Conservation (phyloP, 1,284 basidiomycete genomes). For the Sanghuangporus weigelae region DNA sequence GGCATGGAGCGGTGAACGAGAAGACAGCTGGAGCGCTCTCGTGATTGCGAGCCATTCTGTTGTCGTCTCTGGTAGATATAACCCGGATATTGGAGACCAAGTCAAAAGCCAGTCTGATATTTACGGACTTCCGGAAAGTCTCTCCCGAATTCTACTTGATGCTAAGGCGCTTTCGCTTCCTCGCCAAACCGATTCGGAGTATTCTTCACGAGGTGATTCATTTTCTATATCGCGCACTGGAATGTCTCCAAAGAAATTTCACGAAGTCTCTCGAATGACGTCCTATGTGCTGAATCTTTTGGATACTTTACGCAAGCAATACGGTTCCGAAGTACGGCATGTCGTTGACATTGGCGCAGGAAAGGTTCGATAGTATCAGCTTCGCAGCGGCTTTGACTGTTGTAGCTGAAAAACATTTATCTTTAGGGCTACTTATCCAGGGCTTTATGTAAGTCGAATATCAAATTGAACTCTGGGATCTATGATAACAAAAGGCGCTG, state of each 20-base stretch:
- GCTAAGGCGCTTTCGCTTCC: constrained; percentile 3
- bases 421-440: constrained; percentile 6
- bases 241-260: constrained; percentile 51
- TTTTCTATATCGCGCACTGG: constrained; percentile 23
- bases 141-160: background rate
- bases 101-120: background rate
- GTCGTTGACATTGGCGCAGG: constrained; percentile 50
- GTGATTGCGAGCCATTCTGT: background rate
- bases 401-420: constrained; percentile 1
- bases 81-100: background rate
- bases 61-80: background rate
- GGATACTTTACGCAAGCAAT: constrained; percentile 17
- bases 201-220: background rate
- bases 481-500: background rate
- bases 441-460: constrained; percentile 5
- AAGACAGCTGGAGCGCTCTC: constrained; percentile 1
- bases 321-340: constrained; percentile 25
- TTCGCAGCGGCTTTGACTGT: background rate
- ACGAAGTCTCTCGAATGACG: constrained; percentile 46
- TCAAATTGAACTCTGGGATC: constrained; percentile 19
- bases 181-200: background rate
- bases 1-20: constrained; percentile 8
- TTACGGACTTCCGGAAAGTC: background rate
- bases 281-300: constrained; percentile 31
- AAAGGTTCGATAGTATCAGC: constrained; percentile 33